Evolutionary conservation across 2,329 filamentous ascomycete genomes (phyloP).

Genomic region (Fusarium sp.): DNA sequence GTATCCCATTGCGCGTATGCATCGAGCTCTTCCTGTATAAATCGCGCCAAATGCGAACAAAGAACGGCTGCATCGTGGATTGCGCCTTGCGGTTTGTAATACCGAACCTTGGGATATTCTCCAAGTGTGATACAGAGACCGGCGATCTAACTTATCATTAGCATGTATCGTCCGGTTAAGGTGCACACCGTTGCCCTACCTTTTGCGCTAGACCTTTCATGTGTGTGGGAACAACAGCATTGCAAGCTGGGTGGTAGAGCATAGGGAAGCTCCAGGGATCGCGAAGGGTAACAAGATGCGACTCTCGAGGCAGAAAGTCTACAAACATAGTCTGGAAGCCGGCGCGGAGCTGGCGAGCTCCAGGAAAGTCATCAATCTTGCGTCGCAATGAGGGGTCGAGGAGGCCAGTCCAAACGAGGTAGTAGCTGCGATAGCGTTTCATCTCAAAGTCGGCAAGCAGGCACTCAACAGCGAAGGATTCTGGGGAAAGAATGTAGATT

Average conservation of each 20-base stretch:
- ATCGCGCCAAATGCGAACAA: slow-evolving; percentile 87
- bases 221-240: slow-evolving; percentile 83
- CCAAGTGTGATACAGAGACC: slow-evolving; percentile 90
- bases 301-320: slow-evolving; percentile 92
- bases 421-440: slow-evolving; percentile 81
- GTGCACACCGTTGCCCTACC: slow-evolving; percentile 61
- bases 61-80: slow-evolving; percentile 90
- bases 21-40: slow-evolving; percentile 92
- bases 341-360: slow-evolving; percentile 80
- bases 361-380: slow-evolving; percentile 78
- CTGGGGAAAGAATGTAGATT: slow-evolving; percentile 89
- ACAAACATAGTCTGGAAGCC: slow-evolving; percentile 86
- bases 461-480: slow-evolving; percentile 91
- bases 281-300: slow-evolving; percentile 88
- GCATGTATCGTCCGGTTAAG: not conserved
- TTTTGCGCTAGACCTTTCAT: slow-evolving; percentile 90
- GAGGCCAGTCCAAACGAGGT: slow-evolving; percentile 86
- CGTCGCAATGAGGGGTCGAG: slow-evolving; percentile 78
- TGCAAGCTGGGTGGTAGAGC: slow-evolving; percentile 91
- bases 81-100: slow-evolving; percentile 81
- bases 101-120: slow-evolving; percentile 93
- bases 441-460: slow-evolving; percentile 92
- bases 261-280: slow-evolving; percentile 97
- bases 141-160: slow-evolving; percentile 51
- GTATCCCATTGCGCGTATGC: slow-evolving; percentile 86